Evolutionary conservation across 805 yeast genomes (phyloP).

Genomic region (Groenewaldozyma tartarivorans): DNA sequence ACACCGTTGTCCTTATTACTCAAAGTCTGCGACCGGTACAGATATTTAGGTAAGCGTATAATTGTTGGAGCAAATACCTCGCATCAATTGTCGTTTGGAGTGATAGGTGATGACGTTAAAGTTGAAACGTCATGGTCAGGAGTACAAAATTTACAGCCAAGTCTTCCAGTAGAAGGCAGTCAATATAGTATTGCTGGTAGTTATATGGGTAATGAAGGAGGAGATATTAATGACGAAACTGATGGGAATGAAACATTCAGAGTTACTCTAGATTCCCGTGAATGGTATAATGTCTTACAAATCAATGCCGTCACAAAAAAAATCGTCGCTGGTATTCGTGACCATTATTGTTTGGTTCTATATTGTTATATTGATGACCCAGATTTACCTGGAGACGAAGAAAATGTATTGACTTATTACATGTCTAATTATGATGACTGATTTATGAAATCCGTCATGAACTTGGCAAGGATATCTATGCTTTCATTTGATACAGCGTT

Average conservation of each 20-base stretch:
- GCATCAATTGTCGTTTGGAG: slow-evolving; percentile 19
- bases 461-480: slow-evolving; percentile 47
- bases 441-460: slow-evolving; percentile 46
- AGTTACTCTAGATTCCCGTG: slow-evolving; percentile 16
- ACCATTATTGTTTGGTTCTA: slow-evolving; percentile 14
- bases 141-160: slow-evolving; percentile 3
- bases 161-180: slow-evolving; percentile 1
- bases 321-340: slow-evolving; percentile 17
- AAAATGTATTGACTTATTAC: slow-evolving; percentile 16
- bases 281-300: slow-evolving; percentile 18
- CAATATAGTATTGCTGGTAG: neutral
- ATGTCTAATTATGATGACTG: slow-evolving; percentile 12
- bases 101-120: slow-evolving; percentile 18
- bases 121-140: slow-evolving; percentile 23
- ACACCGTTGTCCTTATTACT: slow-evolving; percentile 27
- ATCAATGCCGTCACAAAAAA: slow-evolving; percentile 10
- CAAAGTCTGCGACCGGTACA: slow-evolving; percentile 26
- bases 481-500: slow-evolving; percentile 70
- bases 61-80: slow-evolving; percentile 13
- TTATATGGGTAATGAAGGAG: too few species aligned
- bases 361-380: slow-evolving; percentile 16
- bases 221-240: too few species aligned
- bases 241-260: neutral
- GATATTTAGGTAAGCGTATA: slow-evolving; percentile 18
- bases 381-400: slow-evolving; percentile 13